Percentiles rank a stretch among this genome's conserved stretches.
Evolutionary conservation across 1,284 basidiomycete genomes (phyloP).

Genomic region (Tilletia indica): DNA sequence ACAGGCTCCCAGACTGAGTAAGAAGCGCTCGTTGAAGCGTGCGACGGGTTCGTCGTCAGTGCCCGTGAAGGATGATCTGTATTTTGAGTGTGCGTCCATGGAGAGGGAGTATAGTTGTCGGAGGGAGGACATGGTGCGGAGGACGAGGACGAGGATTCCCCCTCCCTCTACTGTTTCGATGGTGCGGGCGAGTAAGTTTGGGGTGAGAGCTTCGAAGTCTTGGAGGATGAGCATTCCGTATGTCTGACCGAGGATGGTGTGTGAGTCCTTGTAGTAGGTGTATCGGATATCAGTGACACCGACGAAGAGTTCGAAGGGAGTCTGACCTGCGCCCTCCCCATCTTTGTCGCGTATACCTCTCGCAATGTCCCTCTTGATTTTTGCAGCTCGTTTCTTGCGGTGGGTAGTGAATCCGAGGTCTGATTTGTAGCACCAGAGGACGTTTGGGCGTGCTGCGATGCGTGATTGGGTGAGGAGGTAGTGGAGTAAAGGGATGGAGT

Average conservation of each 20-base stretch:
- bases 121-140: slow-evolving; percentile 93
- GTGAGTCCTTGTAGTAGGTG: slow-evolving; percentile 57
- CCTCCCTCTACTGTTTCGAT: slow-evolving; percentile 99
- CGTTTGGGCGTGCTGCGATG: slow-evolving; percentile 45
- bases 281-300: slow-evolving; percentile 99
- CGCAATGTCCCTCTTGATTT: slow-evolving; percentile 60
- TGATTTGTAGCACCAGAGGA: slow-evolving; percentile 53
- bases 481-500: slow-evolving; percentile 95
- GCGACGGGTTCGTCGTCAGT: slow-evolving; percentile 73
- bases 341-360: slow-evolving; percentile 81
- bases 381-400: slow-evolving; percentile 72
- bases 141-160: slow-evolving; percentile 82
- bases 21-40: slow-evolving; percentile 95
- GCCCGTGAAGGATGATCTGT: slow-evolving; percentile 79
- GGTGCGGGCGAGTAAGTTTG: slow-evolving; percentile 91
- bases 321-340: slow-evolving; percentile 70
- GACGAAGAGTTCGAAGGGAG: slow-evolving; percentile 97
- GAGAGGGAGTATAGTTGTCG: slow-evolving; percentile 92
- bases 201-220: slow-evolving; percentile 98
- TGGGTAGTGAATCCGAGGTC: slow-evolving; percentile 65
- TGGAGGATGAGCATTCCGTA: slow-evolving; percentile 97
- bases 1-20: slow-evolving; percentile 69
- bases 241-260: slow-evolving; percentile 76
- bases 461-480: slow-evolving; percentile 64
- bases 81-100: slow-evolving; percentile 95